Base-by-base conservation (phyloP, 805 yeast species). In the Candida takata region DNA sequence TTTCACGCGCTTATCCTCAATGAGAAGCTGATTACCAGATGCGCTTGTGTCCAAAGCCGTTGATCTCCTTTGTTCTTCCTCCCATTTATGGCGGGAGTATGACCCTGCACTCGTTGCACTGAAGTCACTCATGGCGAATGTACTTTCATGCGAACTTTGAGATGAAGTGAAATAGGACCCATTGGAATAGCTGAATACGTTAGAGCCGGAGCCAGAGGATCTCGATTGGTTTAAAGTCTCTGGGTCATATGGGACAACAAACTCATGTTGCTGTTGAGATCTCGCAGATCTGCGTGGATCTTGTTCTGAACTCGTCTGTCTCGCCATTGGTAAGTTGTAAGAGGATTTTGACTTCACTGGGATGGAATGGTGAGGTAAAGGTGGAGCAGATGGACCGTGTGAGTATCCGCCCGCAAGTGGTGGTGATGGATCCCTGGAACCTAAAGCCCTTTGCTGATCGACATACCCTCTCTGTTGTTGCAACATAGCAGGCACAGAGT, bases 101-200 rank as follows among this genome's bases (percentile, higher is more conserved):
- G 94, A 83, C 0, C 94, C 95, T 2, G 95, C 95, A 43, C 92
- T 80, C 0, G 95, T 83, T 5, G 95, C 95, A 61, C 92, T 82
- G 43, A 83, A 70, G 54, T 84, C 92, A 24, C 74, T 69, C 59
- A 69, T 55, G 8, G 65, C 52, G 3, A 73, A 65, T 20, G 68
- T 58, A 35, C 69, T 61, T 27, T 57, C 60, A 36, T 61, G 57
- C 12, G 66, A 64, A 12, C 61, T 50, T 18, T 53, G 45, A 1
- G 87, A 79, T 36, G 65, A 67, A 2, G 72, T 70, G 51, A 74
- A 62, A 35, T 64, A 67, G 11, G 73, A 67, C 1, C 77, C 64
- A 34, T 60, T 58, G 7, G 68, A 62, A 37, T 62, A 63, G 5
- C 45, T 46, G 38, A 53, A 52, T 17, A 51, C 53, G 17, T 51